A percentile compares a stretch with the other conserved stretches of the same genome.
Conservation (phyloP, 352 stramenopile species). For the Globisporangium takayamanum region DNA sequence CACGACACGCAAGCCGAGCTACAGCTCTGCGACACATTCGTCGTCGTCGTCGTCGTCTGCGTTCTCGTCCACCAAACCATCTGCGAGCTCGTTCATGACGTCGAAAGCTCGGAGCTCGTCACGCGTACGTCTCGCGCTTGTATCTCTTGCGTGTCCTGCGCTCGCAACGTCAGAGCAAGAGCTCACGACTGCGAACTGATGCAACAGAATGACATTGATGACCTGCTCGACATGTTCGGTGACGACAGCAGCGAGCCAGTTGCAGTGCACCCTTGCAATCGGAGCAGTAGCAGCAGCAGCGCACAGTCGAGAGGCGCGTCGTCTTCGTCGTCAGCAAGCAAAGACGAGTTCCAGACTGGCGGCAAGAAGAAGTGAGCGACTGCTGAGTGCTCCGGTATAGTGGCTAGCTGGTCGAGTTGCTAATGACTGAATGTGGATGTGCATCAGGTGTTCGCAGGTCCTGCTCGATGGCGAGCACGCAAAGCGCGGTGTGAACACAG, state of each 20-base stretch:
- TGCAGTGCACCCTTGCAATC: constrained; percentile 22
- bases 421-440: background rate
- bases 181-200: background rate
- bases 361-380: constrained; percentile 52
- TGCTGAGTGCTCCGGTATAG: background rate
- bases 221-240: constrained; percentile 61
- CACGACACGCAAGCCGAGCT: constrained; percentile 8
- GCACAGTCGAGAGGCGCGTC: background rate
- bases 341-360: constrained; percentile 29
- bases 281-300: background rate
- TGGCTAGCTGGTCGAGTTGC: too few relatives aligned
- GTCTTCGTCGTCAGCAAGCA: constrained; percentile 13
- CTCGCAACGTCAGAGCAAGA: background rate
- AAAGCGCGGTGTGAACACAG: constrained; percentile 56
- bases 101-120: constrained; percentile 6
- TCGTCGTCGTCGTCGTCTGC: background rate
- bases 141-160: background rate
- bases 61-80: background rate
- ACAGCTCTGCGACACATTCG: background rate
- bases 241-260: constrained; percentile 34
- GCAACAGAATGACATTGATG: constrained; percentile 55
- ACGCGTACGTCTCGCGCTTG: background rate
- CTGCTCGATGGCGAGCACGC: constrained; percentile 43
- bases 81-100: background rate
- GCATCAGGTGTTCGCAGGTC: constrained; percentile 42